phyloP scores from a whole-genome alignment of 2,329 filamentous ascomycete genomes.

The Neonectria neomacrospora region DNA sequence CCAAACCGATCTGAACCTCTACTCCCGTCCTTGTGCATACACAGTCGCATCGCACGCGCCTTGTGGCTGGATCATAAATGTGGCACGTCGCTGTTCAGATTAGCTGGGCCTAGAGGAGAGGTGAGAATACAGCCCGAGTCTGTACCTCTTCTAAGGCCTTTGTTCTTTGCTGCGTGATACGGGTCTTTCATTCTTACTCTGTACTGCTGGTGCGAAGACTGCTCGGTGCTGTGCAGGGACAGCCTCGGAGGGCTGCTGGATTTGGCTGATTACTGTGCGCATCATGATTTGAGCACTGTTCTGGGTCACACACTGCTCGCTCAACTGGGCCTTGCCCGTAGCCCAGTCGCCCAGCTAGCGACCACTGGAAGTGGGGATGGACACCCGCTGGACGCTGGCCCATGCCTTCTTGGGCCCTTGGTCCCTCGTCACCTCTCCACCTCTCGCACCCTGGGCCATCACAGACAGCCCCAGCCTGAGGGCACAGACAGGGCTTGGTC shows the following conservation, averaged over 20 bases:
- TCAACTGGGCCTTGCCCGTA: constrained; percentile 1
- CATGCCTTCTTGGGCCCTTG: background rate
- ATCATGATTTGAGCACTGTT: background rate
- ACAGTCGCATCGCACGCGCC: background rate
- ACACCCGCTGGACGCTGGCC: background rate
- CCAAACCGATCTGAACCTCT: constrained; percentile 13
- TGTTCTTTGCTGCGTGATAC: background rate
- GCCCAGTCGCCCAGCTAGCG: background rate
- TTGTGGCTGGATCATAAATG: constrained; percentile 6
- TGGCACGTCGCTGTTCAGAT: background rate
- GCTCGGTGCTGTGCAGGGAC: background rate
- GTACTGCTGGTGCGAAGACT: background rate
- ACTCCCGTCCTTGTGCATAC: background rate
- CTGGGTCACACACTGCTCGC: background rate
- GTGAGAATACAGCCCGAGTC: background rate
- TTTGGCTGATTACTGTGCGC: background rate
- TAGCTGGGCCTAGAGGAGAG: background rate
- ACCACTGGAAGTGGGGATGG: constrained; percentile 1
- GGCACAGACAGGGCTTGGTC: background rate
- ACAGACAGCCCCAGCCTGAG: background rate
- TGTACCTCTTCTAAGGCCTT: background rate
- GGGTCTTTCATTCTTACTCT: background rate
- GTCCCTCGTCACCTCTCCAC: background rate
- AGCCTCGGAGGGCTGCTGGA: background rate
- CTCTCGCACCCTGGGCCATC: constrained; percentile 9